Conservation (phyloP, 345 rosid species). For the rapeseed (Brassica napus) region DNA sequence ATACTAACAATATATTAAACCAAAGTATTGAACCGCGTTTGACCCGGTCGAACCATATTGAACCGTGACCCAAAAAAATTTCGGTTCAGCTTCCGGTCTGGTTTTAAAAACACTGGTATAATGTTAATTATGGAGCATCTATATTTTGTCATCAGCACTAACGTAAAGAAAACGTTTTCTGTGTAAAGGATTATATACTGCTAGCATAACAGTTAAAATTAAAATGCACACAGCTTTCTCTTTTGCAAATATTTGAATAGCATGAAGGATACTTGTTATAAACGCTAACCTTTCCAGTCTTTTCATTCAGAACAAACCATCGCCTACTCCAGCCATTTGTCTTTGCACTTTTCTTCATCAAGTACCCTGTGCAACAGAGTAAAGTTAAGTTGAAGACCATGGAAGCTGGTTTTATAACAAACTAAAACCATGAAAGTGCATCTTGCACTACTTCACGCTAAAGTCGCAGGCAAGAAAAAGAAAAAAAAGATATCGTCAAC, state of each 20-base stretch:
- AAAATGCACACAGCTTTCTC: background rate
- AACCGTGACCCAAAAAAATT: too few species aligned
- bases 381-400: background rate
- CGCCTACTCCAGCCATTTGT: conserved; percentile 88
- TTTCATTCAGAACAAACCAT: conserved; percentile 97
- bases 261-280: conserved; percentile 6
- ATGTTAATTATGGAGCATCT: background rate
- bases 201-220: background rate
- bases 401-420: background rate
- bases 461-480: conserved; percentile 3
- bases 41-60: too few species aligned
- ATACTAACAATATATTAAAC: too few species aligned
- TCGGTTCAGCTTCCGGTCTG: too few species aligned
- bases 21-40: too few species aligned
- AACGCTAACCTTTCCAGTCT: conserved; percentile 86
- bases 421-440: background rate
- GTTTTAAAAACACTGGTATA: too few species aligned
- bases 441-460: background rate
- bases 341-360: conserved; percentile 92
- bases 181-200: conserved; percentile 2
- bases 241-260: conserved; percentile 18
- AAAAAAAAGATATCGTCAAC: background rate
- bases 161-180: background rate
- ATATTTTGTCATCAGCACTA: background rate
- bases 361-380: conserved; percentile 60